Evolutionary conservation across 768 basidiomycete species (phyloP), one percentile per base, ranked within the genome.

Genomic region (Amanita jacksonii): DNA sequence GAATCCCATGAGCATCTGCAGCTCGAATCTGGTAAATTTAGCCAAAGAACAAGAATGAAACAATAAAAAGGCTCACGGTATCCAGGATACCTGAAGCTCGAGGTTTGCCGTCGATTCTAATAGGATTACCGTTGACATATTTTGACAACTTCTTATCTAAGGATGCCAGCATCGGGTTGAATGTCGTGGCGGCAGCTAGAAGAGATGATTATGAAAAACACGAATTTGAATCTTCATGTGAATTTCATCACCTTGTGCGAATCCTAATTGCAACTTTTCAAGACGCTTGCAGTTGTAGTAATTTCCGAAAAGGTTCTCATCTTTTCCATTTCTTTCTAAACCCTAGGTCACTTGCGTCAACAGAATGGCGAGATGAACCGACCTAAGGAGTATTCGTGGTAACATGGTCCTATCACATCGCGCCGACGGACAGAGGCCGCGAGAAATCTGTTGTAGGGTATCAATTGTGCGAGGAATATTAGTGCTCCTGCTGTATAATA

Each of bases 381-480:
- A 82, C 83, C 83, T 70, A 43, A 82, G 60, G 25, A 76, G 57
- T 25, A 84, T 59, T 0, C 67, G 57, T 9, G 82, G 80, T 12
- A 68, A 49, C 9, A 68, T 62, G n/a, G 58, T 57, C 10, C 61
- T 51, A 6, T 59, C 59, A 49, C 73, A 77, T 54, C 75, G 74
- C 3, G 60, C 49, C 5, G 63, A 60, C 1, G 81, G 82, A 52
- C 86, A 89, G 37, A 90, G 57, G 1, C 85, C 85, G 39, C 78
- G 69, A n/a, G 84, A 65, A 27, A 88, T 66, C 50, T 89, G 78
- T 51, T 83, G 79, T 13, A 87, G 60, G 0, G 79, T 79, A 52
- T 88, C 83, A 12, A 80, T 77, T 4, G 85, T 88, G 25, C 87
- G 69, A 0, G 85, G 75, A 58, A 90, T 76, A 54, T 85, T 82